phyloP scores from a whole-genome alignment of 2,329 filamentous ascomycete genomes.

The Colletotrichum camelliae region DNA sequence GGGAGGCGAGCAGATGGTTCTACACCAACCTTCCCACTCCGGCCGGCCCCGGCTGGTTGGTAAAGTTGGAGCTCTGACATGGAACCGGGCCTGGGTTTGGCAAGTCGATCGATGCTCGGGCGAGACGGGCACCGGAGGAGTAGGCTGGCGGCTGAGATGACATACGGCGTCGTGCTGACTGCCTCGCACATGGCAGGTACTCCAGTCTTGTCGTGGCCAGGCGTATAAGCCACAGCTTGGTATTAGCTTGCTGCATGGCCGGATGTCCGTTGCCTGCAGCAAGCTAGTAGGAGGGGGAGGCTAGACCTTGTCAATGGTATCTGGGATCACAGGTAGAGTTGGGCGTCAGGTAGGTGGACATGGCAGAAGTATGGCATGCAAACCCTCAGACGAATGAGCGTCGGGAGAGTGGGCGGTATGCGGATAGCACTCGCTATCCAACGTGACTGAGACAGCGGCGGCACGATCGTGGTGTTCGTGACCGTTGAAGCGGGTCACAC shows the following conservation, averaged over 20 bases:
- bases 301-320: conserved; percentile 1
- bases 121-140: background rate
- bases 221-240: conserved; percentile 7
- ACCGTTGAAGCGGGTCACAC: background rate
- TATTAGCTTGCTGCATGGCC: background rate
- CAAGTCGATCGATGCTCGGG: conserved; percentile 6
- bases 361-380: background rate
- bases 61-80: conserved; percentile 17
- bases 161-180: conserved; percentile 11
- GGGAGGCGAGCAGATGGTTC: background rate
- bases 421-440: background rate
- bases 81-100: background rate
- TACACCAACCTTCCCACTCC: background rate
- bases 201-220: background rate
- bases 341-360: background rate
- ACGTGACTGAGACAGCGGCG: background rate
- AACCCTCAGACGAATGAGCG: background rate
- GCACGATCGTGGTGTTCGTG: background rate
- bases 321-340: background rate
- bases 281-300: background rate
- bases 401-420: background rate
- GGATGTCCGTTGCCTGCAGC: conserved; percentile 17
- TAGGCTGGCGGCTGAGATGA: conserved; percentile 1
- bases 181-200: conserved; percentile 10
- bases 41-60: conserved; percentile 2